Base-by-base conservation (phyloP, 2,329 filamentous ascomycete genomes). In the Sporothrix humicola region DNA sequence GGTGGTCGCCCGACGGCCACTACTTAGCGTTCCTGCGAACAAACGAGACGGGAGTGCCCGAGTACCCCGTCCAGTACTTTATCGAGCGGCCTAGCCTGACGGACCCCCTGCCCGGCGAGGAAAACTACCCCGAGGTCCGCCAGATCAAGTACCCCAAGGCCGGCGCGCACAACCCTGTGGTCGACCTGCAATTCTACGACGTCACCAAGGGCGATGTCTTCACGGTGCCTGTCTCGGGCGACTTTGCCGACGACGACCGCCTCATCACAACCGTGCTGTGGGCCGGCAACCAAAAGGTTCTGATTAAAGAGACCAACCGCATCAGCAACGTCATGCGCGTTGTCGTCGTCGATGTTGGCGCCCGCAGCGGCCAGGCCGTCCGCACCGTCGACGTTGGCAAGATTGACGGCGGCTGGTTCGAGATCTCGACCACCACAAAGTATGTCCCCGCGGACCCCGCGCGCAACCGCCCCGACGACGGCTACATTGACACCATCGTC, bases 91-190 rank as follows among this genome's bases (percentile, higher is more conserved):
- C 96, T 1, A 97, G 93, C 77, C 94, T 94, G 37, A 87, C 89
- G 66, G 76, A 86, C 66, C 91, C 94, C 3, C 81, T 85, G 9
- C 83, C 87, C 0, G 94, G 93, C 23, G 89, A 97, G 77, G 94
- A 98, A 80, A 90, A 89, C 71, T 99, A 99, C 79, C 96, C 96
- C 0, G 95, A 98, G 79, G 91, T 95, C 50, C 89, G 92, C 76
- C 85, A 94, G 78, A 97, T 99, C 88, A 99, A 99, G 82, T 99
- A 99, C 79, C 97, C 96, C 66, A 98, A 98, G 82, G 92, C 96
- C 23, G 97, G 96, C 3, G 91, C 95, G 1, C 94, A 95, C 65
- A 99, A 99, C 81, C 96, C 96, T 0, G 89, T 93, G 15, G 95
- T 99, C 3, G 90, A 94, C 75, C 83, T 99, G 46, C 88, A 93